Evolutionary conservation across 495 filamentous ascomycete species (phyloP).

Genomic region (Jackrogersella minutella): DNA sequence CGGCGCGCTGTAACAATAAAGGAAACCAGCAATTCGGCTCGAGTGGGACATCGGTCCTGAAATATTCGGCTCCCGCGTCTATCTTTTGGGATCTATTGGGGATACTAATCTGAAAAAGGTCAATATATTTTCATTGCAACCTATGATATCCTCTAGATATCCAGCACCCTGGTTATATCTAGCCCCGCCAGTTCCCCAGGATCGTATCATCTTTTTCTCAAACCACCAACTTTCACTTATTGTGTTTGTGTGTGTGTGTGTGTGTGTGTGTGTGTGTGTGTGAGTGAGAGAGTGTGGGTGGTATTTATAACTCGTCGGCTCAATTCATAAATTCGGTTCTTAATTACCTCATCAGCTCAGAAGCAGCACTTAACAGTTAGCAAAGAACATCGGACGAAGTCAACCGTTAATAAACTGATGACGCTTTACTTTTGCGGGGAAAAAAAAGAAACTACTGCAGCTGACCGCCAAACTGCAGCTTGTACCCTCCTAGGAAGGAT

Average conservation of each 20-base stretch:
- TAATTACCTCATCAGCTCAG: slow-evolving; percentile 24
- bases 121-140: slow-evolving; percentile 2
- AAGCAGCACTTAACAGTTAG: slow-evolving; percentile 4
- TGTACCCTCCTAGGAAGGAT: slow-evolving; percentile 25
- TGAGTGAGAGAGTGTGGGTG: neutral
- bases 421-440: slow-evolving; percentile 27
- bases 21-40: slow-evolving; percentile 32
- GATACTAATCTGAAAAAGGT: slow-evolving; percentile 35
- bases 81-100: neutral
- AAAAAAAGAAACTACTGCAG: slow-evolving; percentile 28
- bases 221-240: neutral
- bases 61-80: slow-evolving; percentile 8
- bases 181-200: slow-evolving; percentile 34
- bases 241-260: neutral
- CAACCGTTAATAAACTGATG: slow-evolving; percentile 7
- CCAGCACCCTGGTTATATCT: slow-evolving; percentile 22
- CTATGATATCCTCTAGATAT: slow-evolving; percentile 27
- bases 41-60: slow-evolving; percentile 32
- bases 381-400: neutral
- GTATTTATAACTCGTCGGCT: neutral
- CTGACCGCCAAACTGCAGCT: slow-evolving; percentile 30
- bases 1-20: slow-evolving; percentile 36
- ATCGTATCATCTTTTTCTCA: too few relatives aligned
- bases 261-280: neutral
- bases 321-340: slow-evolving; percentile 11